Conservation (phyloP, 2,329 filamentous ascomycete genomes). For the Aspergillus oerlinghausenensis region DNA sequence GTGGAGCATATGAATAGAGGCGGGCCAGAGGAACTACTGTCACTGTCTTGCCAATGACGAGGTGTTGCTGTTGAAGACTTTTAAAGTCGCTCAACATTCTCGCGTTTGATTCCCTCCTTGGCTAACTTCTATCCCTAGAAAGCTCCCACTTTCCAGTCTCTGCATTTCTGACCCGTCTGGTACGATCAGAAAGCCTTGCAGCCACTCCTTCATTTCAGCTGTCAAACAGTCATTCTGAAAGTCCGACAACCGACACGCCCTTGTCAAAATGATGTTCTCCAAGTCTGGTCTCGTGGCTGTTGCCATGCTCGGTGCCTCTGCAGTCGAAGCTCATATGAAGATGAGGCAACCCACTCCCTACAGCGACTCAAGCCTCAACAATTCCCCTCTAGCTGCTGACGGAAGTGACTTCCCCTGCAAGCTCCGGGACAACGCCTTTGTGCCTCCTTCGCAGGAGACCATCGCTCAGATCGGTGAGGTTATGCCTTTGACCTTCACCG, state of each 20-base stretch:
- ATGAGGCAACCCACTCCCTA: constrained; percentile 68
- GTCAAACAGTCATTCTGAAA: constrained; percentile 13
- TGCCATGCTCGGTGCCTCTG: constrained; percentile 50
- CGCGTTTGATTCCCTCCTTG: not conserved
- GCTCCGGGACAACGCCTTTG: constrained; percentile 40
- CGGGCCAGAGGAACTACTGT: not conserved
- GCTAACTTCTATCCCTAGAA: constrained; percentile 13
- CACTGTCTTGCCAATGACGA: not conserved
- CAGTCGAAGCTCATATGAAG: constrained; percentile 69
- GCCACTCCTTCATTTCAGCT: constrained; percentile 15
- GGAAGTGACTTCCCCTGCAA: constrained; percentile 84
- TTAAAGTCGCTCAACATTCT: not conserved
- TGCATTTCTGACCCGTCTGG: constrained; percentile 30
- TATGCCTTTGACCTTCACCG: constrained; percentile 62
- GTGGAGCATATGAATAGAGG: not conserved
- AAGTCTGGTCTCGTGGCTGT: constrained; percentile 30
- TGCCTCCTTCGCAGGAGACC: constrained; percentile 49
- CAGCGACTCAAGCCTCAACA: constrained; percentile 47
- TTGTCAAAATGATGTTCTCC: constrained; percentile 26
- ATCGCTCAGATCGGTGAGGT: constrained; percentile 59
- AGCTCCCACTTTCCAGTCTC: constrained; percentile 16
- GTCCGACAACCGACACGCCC: constrained; percentile 8
- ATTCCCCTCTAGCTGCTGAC: constrained; percentile 57
- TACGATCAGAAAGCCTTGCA: constrained; percentile 23
- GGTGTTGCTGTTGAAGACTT: not conserved